Base-by-base conservation (phyloP, 2,329 filamentous ascomycete species). In the Talaromyces sp. region DNA sequence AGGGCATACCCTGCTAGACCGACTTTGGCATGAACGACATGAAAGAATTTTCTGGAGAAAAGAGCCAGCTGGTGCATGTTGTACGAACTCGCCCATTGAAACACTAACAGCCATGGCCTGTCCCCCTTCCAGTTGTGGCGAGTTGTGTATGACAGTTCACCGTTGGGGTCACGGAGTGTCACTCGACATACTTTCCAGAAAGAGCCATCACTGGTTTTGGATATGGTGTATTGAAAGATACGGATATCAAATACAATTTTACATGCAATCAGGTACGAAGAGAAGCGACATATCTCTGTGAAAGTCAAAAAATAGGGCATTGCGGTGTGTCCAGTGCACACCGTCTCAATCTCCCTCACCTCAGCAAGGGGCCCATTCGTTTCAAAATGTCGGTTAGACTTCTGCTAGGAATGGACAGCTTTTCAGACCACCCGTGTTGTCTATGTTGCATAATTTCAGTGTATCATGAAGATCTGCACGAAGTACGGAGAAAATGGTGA, bases 401-500 rank as follows among this genome's bases (percentile, higher is more conserved):
- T 56, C 50, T 54, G 19, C 11, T 15, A 17, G 33, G 52, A 56
- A 56, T 56, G 52, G 33, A 37, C 11, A 15, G 11, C 33, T 22
- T 25, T 3, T 35, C 10, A 33, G 9, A n/a, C n/a, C 52, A 17
- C n/a, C 33, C 11, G 19, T 17, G 33, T 39, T 13, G 11, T 56
- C 33, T 6, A 39, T 37, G 39, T 56, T 37, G 33, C 52, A 56
- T 56, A 25, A 39, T 37, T 37, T 33, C 52, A 37, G 52, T 25
- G n/a, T 39, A 39, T 56, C 31, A 56, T 25, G 31, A 19, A 37
- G 37, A 37, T 37, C 39, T 56, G 52, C 39, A 56, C 33, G 52
- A 56, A 33, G 52, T 17, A 56, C 52, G 52, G 52, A 37, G 52
- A 22, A 35, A 57, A 45, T 54, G 13, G 13, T 57, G 61, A 37